Evolutionary conservation across 2,329 filamentous ascomycete species (phyloP).

Genomic region (Fusarium sambucinum): DNA sequence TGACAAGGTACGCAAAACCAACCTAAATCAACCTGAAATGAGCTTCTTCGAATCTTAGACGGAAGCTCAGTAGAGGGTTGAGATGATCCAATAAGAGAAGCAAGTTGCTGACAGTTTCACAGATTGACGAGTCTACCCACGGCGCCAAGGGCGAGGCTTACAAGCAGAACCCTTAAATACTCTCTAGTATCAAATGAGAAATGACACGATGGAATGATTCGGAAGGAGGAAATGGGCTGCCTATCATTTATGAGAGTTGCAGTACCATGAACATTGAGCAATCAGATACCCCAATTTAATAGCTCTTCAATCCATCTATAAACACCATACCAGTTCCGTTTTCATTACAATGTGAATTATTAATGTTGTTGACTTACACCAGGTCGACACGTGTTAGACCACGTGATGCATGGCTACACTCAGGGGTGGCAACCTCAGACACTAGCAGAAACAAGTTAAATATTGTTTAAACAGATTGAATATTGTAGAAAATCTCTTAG

Average conservation of each 20-base stretch:
- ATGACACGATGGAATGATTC: slow-evolving; percentile 5
- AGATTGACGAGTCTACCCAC: slow-evolving; percentile 55
- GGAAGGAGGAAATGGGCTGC: slow-evolving; percentile 19
- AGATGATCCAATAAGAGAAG: no score
- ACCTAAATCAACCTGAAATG: not conserved
- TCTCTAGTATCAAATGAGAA: not conserved
- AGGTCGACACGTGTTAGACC: not conserved
- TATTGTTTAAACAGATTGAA: no score
- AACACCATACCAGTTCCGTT: not conserved
- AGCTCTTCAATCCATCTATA: slow-evolving; percentile 39
- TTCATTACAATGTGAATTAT: not conserved
- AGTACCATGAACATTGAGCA: slow-evolving; percentile 28
- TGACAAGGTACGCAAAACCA: slow-evolving; percentile 55
- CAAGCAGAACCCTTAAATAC: slow-evolving; percentile 57
- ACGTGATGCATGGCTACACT: not conserved
- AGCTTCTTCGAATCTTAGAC: not conserved
- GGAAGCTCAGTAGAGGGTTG: not conserved
- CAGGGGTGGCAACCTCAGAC: no score
- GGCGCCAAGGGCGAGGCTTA: slow-evolving; percentile 56
- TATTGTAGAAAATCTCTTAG: no score
- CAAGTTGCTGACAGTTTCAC: not conserved
- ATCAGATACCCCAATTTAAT: slow-evolving; percentile 46
- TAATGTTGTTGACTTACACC: not conserved
- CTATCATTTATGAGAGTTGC: not conserved
- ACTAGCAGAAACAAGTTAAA: no score